Conservation (phyloP, 805 yeast species). For the Ogataea paraovalis region DNA sequence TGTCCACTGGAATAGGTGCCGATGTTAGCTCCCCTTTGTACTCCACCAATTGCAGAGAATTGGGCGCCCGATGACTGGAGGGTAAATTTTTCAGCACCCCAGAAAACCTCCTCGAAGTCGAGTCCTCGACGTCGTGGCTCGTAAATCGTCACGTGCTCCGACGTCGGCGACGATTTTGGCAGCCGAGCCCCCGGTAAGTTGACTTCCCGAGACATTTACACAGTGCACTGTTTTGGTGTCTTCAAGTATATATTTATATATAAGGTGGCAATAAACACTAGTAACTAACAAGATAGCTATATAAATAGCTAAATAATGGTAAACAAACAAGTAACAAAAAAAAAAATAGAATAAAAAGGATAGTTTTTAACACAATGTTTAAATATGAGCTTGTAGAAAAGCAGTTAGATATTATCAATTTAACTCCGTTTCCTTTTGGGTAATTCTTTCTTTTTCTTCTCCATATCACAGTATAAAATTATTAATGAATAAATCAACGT, state of each 20-base stretch:
- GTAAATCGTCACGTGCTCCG: too few relatives aligned
- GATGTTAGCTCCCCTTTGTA: background rate
- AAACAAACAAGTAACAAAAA: background rate
- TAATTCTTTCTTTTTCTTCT: too few relatives aligned
- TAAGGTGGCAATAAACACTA: background rate
- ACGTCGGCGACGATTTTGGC: background rate
- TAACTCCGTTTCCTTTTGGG: too few relatives aligned
- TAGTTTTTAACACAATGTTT: too few relatives aligned
- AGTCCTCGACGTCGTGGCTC: too few relatives aligned
- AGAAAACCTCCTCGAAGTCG: background rate
- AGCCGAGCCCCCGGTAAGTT: too few relatives aligned
- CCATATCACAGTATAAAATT: too few relatives aligned
- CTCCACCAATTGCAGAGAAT: background rate
- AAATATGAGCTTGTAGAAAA: too few relatives aligned
- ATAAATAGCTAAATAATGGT: background rate
- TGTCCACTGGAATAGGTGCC: background rate
- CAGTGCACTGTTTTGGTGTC: too few relatives aligned
- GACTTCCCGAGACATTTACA: background rate
- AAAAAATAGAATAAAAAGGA: background rate
- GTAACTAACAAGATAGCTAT: background rate
- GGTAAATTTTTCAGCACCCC: constrained; percentile 1
- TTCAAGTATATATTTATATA: background rate
- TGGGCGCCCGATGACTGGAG: background rate
- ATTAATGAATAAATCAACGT: too few relatives aligned
- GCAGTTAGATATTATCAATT: too few relatives aligned